Percentiles rank a stretch among this genome's conserved stretches.
Conservation (phyloP, 1,284 basidiomycete genomes). For the Sanghuangporus baumii region DNA sequence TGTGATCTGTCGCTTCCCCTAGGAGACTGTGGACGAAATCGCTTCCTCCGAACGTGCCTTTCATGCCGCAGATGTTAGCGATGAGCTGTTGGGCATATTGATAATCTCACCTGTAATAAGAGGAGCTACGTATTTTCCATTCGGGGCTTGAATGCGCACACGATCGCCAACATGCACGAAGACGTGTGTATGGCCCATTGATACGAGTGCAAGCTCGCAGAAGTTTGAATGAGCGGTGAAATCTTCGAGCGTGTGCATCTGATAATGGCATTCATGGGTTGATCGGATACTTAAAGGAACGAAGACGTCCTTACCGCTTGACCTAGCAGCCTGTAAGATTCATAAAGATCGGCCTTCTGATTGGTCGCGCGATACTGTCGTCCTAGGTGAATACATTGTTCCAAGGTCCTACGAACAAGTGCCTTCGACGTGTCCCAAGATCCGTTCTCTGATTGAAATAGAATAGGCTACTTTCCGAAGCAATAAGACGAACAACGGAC, state of each 20-base stretch:
- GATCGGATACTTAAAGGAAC: not conserved
- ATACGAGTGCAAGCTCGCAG: conserved; percentile 74
- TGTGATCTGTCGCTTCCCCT: conserved; percentile 71
- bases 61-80: not conserved
- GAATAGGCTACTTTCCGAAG: not conserved
- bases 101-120: conserved; percentile 69
- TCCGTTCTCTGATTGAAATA: conserved; percentile 48
- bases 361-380: conserved; percentile 52
- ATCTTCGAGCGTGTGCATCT: conserved; percentile 83
- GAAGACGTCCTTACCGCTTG: conserved; percentile 42
- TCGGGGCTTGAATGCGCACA: conserved; percentile 70
- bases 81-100: not conserved
- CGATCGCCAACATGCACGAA: conserved; percentile 90
- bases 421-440: conserved; percentile 87
- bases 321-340: conserved; percentile 77
- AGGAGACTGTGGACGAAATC: conserved; percentile 81
- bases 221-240: conserved; percentile 90
- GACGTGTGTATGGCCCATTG: conserved; percentile 70
- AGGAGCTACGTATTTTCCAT: conserved; percentile 74
- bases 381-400: conserved; percentile 64
- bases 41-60: conserved; percentile 78
- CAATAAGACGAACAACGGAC: conserved; percentile 27
- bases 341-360: conserved; percentile 73
- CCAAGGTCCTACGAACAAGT: conserved; percentile 74
- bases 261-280: not conserved